Evolutionary conservation across 2,329 filamentous ascomycete species (phyloP), one percentile per base, ranked within the genome.

Genomic region (Penicillium sp.): DNA sequence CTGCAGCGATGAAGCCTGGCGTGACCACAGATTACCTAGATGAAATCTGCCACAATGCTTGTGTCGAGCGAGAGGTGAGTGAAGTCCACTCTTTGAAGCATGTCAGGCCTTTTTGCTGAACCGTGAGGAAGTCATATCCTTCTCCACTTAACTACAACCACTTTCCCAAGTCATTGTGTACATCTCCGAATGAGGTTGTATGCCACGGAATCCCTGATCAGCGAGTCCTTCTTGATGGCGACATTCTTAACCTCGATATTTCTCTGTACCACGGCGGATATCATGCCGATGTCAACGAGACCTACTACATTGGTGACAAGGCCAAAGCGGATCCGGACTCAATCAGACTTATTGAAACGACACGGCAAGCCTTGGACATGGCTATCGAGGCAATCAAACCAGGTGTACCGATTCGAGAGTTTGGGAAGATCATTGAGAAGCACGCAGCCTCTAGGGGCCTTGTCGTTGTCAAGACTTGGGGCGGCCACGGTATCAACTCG

Each of bases 181-280:
- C 91, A 6, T 96, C 92, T 6, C 78, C 88, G 25, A 97, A 97
- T 79, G 93, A 97, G 77, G 89, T 96, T 63, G 96, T 97, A 73
- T 97, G 93, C 80, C 93, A 97, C 80, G 93, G 93, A 38, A 97
- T 97, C 62, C 93, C 93, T 10, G 93, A 97, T 71, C 86, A 93
- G 72, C 86, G 92, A 57, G 79, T 89, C 7, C 83, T 97, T 3
- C 76, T 90, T 54, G 91, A 97, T 66, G 93, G 93, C 60, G 93
- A 97, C 72, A 96, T 97, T 61, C 79, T 97, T 68, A 97, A 97
- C 76, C 90, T 97, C 61, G 93, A 97, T 67, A 89, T 97, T 3
- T 91, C 91, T 0, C 79, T 97, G 31, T 97, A 93, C 75, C 90
- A 96, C 72, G 89, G 87, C 52, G 93, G 93, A 50, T 96, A 92